Conservation (phyloP, 2,329 filamentous ascomycete species). For the Botryosphaeria dothidea region DNA sequence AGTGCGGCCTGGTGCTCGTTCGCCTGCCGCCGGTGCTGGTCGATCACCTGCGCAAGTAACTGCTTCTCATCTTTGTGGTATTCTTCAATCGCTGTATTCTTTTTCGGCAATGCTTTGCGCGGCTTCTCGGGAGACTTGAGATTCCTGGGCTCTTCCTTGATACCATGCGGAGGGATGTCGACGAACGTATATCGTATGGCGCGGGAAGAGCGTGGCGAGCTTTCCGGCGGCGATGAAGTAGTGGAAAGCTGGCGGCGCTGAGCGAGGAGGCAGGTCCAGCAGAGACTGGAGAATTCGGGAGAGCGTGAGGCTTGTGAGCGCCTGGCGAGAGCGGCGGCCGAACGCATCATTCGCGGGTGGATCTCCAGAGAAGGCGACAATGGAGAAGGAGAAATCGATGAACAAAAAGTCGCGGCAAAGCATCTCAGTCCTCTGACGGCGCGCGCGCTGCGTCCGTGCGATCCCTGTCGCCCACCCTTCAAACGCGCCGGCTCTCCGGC, state of each 20-base stretch:
- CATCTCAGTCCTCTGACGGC: not conserved
- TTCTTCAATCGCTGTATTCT: not conserved
- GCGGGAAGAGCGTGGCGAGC: not conserved
- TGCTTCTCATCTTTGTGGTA: not conserved
- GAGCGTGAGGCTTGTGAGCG: not conserved
- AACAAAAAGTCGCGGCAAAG: slow-evolving; percentile 8
- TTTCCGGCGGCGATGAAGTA: not conserved
- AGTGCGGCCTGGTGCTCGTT: not conserved
- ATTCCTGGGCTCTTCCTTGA: not conserved
- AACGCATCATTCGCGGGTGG: not conserved
- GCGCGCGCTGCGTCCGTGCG: not conserved
- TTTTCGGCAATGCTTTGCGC: not conserved
- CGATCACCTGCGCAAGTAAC: not conserved
- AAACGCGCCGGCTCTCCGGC: not conserved
- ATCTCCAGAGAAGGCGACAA: not conserved
- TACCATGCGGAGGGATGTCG: not conserved
- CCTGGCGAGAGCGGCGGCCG: not conserved
- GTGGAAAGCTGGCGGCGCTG: slow-evolving; percentile 13
- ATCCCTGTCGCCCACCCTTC: not conserved
- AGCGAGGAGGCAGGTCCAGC: slow-evolving; percentile 11
- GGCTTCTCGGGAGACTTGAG: not conserved
- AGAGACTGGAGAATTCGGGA: slow-evolving; percentile 10
- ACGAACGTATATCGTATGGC: not conserved
- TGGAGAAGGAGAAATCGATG: not conserved
- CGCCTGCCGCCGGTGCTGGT: not conserved